Evolutionary conservation across 2,329 filamentous ascomycete genomes (phyloP).

Genomic region (Neonectria ditissima): DNA sequence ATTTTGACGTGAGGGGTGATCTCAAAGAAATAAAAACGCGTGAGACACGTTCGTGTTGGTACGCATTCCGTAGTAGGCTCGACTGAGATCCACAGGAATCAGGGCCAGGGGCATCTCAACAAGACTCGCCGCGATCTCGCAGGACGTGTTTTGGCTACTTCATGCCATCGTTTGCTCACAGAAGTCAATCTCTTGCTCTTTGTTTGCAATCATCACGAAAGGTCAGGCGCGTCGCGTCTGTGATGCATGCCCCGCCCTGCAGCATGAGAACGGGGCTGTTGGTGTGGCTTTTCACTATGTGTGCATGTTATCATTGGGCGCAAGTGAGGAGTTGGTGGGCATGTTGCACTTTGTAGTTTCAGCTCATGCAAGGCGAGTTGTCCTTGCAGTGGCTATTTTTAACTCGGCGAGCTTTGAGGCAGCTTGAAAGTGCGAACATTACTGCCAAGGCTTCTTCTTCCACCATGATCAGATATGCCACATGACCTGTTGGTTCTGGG

Average conservation of each 20-base stretch:
- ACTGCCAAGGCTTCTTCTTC: background rate
- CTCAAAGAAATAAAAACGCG: background rate
- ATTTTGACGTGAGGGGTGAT: background rate
- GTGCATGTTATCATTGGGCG: background rate
- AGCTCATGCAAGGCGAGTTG: background rate
- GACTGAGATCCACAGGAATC: background rate
- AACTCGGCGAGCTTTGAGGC: background rate
- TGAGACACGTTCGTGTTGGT: background rate
- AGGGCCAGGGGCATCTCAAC: background rate
- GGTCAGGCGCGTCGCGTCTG: background rate
- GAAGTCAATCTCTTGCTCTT: background rate
- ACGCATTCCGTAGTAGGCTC: background rate
- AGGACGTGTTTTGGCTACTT: background rate
- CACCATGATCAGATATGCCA: background rate
- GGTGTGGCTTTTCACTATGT: background rate
- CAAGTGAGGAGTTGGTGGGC: background rate
- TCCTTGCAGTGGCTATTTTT: background rate
- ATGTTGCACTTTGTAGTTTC: background rate
- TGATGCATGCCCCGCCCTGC: background rate
- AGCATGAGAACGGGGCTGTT: background rate
- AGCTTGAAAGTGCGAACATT: background rate
- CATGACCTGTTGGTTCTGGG: background rate
- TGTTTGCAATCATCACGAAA: background rate
- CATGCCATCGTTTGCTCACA: background rate
- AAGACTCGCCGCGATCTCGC: background rate